Evolutionary conservation across 2,329 filamentous ascomycete genomes (phyloP).

Genomic region (Myriosclerotinia scirpicola): DNA sequence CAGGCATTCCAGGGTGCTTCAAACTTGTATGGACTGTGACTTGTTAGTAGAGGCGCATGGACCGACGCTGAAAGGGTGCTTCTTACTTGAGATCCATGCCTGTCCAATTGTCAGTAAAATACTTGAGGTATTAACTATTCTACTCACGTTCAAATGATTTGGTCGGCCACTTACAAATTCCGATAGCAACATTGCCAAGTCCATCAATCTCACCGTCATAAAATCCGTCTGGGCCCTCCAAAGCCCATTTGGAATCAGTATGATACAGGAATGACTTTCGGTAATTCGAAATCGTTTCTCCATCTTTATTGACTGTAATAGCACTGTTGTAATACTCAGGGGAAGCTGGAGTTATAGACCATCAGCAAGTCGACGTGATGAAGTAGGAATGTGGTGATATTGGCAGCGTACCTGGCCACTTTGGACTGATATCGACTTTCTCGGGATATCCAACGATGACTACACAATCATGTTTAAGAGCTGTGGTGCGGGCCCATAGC

Average conservation of each 20-base stretch:
- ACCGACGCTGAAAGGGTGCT: not conserved
- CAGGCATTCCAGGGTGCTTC: constrained; percentile 51
- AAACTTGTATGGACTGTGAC: constrained; percentile 52
- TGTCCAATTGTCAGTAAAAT: constrained; percentile 14
- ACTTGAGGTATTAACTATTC: not conserved
- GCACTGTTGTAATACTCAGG: constrained; percentile 57
- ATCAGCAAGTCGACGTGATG: not conserved
- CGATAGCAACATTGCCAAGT: constrained; percentile 54
- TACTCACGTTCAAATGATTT: constrained; percentile 27
- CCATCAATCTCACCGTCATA: constrained; percentile 47
- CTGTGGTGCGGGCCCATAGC: constrained; percentile 68
- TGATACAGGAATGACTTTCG: constrained; percentile 59
- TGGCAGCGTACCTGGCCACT: constrained; percentile 53
- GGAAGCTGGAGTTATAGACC: constrained; percentile 22
- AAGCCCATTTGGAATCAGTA: constrained; percentile 61
- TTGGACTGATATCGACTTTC: constrained; percentile 52
- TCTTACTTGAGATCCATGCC: constrained; percentile 58
- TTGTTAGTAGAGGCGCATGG: not conserved
- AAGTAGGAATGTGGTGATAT: constrained; percentile 44
- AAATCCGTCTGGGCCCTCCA: constrained; percentile 55
- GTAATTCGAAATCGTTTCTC: constrained; percentile 61
- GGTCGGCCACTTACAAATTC: constrained; percentile 55
- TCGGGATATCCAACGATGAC: constrained; percentile 77
- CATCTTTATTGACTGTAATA: constrained; percentile 57
- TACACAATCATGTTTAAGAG: constrained; percentile 63